Conservation (phyloP, 768 basidiomycete genomes). For the Leccinum imitatum region DNA sequence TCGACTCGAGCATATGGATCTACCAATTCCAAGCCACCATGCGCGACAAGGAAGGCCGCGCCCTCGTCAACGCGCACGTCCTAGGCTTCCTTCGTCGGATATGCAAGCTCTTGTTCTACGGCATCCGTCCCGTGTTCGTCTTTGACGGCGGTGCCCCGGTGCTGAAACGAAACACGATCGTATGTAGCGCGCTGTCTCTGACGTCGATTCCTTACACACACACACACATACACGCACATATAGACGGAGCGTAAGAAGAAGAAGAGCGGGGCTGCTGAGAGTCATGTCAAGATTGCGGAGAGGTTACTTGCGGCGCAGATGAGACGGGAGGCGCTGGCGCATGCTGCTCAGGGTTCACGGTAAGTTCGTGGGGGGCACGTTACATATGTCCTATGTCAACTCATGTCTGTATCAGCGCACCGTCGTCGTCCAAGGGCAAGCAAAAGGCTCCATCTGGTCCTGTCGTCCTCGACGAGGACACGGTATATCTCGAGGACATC, state of each 20-base stretch:
- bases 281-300: slow-evolving; percentile 86
- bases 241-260: slow-evolving; percentile 87
- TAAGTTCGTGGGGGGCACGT: slow-evolving; percentile 29
- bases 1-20: slow-evolving; percentile 99
- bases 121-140: slow-evolving; percentile 97
- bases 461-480: slow-evolving; percentile 63
- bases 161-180: slow-evolving; percentile 87
- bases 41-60: slow-evolving; percentile 94
- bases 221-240: neutral
- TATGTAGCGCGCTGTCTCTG: slow-evolving; percentile 37
- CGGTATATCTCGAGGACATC: slow-evolving; percentile 89
- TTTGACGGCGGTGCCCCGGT: slow-evolving; percentile 96
- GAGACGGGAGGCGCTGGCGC: slow-evolving; percentile 82
- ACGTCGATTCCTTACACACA: neutral
- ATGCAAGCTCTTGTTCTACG: slow-evolving; percentile 92
- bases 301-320: slow-evolving; percentile 90
- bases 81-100: slow-evolving; percentile 89
- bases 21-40: slow-evolving; percentile 99
- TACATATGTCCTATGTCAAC: neutral
- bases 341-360: slow-evolving; percentile 46
- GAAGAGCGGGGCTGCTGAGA: slow-evolving; percentile 87
- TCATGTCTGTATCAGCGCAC: neutral
- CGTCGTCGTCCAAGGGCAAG: slow-evolving; percentile 41
- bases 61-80: slow-evolving; percentile 89
- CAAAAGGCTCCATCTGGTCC: slow-evolving; percentile 45